phyloP scores from a whole-genome alignment of 2,329 filamentous ascomycete genomes.

The Cladorrhinum sp. region DNA sequence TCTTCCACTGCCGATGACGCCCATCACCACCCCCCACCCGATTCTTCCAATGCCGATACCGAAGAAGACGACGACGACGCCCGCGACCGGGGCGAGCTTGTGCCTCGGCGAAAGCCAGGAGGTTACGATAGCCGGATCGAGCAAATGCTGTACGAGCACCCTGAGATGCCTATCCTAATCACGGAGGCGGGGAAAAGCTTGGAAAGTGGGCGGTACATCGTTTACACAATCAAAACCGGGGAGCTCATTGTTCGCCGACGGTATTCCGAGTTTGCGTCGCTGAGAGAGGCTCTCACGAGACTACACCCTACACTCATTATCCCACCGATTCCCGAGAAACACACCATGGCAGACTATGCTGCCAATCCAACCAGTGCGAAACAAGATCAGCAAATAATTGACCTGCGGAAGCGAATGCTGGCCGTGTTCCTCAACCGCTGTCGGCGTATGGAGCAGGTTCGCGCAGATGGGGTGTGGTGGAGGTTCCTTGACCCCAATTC shows the following conservation, averaged over 20 bases:
- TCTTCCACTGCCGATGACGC: slow-evolving; percentile 68
- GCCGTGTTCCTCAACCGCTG: slow-evolving; percentile 94
- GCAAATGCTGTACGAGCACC: slow-evolving; percentile 95
- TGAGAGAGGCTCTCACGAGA: slow-evolving; percentile 82
- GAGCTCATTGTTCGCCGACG: slow-evolving; percentile 91
- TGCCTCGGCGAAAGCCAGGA: slow-evolving; percentile 69
- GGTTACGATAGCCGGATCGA: slow-evolving; percentile 95
- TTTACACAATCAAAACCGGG: slow-evolving; percentile 93
- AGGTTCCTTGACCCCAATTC: slow-evolving; percentile 96
- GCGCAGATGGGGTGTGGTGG: slow-evolving; percentile 95
- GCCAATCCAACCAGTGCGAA: slow-evolving; percentile 97
- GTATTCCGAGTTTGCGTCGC: slow-evolving; percentile 93
- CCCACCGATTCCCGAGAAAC: slow-evolving; percentile 96
- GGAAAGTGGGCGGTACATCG: slow-evolving; percentile 90
- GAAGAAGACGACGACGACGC: slow-evolving; percentile 49
- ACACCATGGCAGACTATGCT: slow-evolving; percentile 97
- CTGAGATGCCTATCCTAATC: slow-evolving; percentile 84
- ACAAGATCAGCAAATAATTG: slow-evolving; percentile 95
- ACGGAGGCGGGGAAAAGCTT: slow-evolving; percentile 93
- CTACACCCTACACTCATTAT: slow-evolving; percentile 94
- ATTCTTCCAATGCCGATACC: slow-evolving; percentile 43
- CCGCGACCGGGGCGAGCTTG: slow-evolving; percentile 40
- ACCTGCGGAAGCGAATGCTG: slow-evolving; percentile 93
- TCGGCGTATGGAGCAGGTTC: slow-evolving; percentile 84
- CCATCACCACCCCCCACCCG: slow-evolving; percentile 43